These are phyloP conservation scores for Beta macrorhiza DNA, from an alignment of 179 eudicot genomes.

Conservation along the genomic window DNA sequence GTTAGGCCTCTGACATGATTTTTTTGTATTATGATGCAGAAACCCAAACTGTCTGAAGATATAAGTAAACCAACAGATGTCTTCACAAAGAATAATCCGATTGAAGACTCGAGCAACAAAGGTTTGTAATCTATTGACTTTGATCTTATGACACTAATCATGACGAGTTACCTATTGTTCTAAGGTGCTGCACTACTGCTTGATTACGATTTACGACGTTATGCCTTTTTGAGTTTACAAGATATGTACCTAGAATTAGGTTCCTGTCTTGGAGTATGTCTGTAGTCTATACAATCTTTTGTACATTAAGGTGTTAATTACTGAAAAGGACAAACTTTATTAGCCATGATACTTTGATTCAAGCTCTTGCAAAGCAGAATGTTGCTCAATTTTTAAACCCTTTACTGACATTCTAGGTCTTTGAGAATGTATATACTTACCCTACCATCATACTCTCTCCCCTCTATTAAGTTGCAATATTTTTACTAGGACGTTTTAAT, in stretches of 20 bases:
- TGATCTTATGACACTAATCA: background rate
- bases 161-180: background rate
- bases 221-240: background rate
- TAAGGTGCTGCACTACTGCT: background rate
- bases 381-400: background rate
- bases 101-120: background rate
- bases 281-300: background rate
- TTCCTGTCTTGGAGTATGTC: background rate
- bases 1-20: background rate
- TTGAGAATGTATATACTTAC: background rate
- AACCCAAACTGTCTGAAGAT: slow-evolving; percentile 2
- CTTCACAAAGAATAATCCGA: slow-evolving; percentile 2
- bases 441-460: background rate
- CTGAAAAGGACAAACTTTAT: background rate
- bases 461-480: too few relatives aligned
- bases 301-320: background rate
- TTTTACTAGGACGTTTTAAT: background rate
- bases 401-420: background rate
- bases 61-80: slow-evolving; percentile 17
- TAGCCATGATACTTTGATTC: background rate
- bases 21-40: slow-evolving; percentile 13
- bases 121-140: background rate
- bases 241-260: background rate
- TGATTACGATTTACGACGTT: background rate
- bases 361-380: background rate